A percentile compares a stretch with the other conserved stretches of the same genome.
Evolutionary conservation across 495 filamentous ascomycete species (phyloP).

Genomic region (Neurospora cerealis): DNA sequence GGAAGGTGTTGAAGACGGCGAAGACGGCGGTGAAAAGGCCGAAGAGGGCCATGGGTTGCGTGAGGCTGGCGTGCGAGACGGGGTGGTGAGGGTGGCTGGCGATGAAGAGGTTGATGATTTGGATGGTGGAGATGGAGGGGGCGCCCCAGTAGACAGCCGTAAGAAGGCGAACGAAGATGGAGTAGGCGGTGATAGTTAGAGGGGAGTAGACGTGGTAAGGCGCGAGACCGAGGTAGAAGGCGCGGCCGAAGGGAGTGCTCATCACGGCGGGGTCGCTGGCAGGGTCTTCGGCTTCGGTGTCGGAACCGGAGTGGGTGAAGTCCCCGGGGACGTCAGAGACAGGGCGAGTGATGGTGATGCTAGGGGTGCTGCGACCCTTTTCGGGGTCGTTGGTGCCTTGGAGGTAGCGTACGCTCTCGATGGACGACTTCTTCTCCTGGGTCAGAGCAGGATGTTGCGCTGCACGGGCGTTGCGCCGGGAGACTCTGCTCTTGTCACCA

Average conservation of each 20-base stretch:
- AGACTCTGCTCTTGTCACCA: background rate
- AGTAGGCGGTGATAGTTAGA: conserved; percentile 31
- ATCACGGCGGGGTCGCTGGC: background rate
- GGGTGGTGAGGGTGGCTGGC: background rate
- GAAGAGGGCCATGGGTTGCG: conserved; percentile 20
- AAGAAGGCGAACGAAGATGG: conserved; percentile 21
- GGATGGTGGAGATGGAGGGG: conserved; percentile 10
- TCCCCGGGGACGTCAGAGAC: background rate
- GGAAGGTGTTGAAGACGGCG: conserved; percentile 18
- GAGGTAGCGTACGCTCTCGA: background rate
- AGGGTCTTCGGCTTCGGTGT: background rate
- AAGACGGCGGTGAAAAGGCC: conserved; percentile 17
- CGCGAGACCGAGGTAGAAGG: conserved; percentile 32
- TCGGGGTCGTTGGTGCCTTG: background rate
- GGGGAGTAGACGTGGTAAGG: conserved; percentile 31
- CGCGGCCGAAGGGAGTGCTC: conserved; percentile 29
- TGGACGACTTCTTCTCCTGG: background rate
- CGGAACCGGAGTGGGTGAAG: background rate
- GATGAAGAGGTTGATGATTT: conserved; percentile 10
- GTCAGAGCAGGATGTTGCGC: background rate
- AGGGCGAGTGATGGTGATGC: background rate
- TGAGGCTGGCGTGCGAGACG: conserved; percentile 12
- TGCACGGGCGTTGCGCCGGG: background rate
- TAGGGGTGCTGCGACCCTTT: background rate
- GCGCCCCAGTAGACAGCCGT: conserved; percentile 32